Evolutionary conservation across 2,329 filamentous ascomycete genomes (phyloP), one percentile per base, ranked within the genome.

Genomic region (Leptographium lundbergii): DNA sequence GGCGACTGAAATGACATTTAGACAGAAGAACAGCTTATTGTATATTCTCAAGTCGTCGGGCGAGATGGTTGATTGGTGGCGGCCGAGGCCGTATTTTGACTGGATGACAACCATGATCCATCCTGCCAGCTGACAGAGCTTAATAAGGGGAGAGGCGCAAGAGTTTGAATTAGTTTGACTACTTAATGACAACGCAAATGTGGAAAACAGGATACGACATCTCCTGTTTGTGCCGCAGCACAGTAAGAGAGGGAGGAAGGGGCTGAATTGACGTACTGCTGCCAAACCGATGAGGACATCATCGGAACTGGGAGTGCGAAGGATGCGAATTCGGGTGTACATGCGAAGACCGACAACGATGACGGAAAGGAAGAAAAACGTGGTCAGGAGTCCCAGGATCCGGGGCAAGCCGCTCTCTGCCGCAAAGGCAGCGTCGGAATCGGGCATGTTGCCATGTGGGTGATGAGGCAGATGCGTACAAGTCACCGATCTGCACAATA

Each of bases 41-140:
- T 76, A 73, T 2, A 66, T 64, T 19, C 65, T 63, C 17, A 70
- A 68, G 52, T 74, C 71, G 1, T 64, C 32, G 1, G 59, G 58
- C 3, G 67, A 61, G 42, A 79, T 68, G 3, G 72, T 72, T 4
- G 68, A 61, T 11, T 68, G 66, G 61, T 79, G 77, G 55, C 69
- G 72, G 10, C 79, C 79, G 9, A 81, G 66, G 3, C 77, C 79
- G 60, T 76, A 68, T 5, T 72, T 64, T 1, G 69, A 68, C 63
- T 79, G 73, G 19, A 73, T 67, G 7, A 75, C 66, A 60, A 80
- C 78, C 60, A 66, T 63, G 10, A 65, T 61, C 62, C 63, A 68
- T 11, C 69, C 70, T 19, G 61, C 66, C 5, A 68, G 56, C 22
- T 69, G 65, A 53, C 67, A 69, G 1, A 68, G 27, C 69, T 71